Evolutionary conservation across 116 monocot genomes (phyloP).

Genomic region (Cymodocea nodosa): DNA sequence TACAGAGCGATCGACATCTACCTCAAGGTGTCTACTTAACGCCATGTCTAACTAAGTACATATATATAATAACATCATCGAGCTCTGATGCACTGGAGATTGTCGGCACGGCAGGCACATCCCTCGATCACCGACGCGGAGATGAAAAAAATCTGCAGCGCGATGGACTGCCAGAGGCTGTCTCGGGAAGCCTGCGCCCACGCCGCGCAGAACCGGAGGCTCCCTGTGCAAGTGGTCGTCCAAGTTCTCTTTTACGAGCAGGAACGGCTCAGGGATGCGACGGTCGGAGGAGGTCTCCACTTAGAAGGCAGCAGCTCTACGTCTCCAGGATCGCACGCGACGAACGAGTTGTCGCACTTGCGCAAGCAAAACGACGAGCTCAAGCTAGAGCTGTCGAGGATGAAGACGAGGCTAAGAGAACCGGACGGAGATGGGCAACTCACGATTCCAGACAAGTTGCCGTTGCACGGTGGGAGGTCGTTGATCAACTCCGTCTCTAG

Average conservation of each 20-base stretch:
- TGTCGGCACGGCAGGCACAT: constrained; percentile 43
- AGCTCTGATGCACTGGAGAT: not conserved
- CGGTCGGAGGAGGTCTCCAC: constrained; percentile 8
- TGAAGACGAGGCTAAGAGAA: constrained; percentile 43
- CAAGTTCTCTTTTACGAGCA: constrained; percentile 77
- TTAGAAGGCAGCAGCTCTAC: constrained; percentile 22
- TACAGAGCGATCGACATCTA: constrained; percentile 91
- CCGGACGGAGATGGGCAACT: not conserved
- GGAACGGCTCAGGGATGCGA: constrained; percentile 35
- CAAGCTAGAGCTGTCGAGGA: constrained; percentile 49
- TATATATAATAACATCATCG: not conserved
- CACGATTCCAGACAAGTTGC: constrained; percentile 23
- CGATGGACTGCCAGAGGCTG: constrained; percentile 84
- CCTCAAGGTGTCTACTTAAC: constrained; percentile 51
- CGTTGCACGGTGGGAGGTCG: constrained; percentile 66
- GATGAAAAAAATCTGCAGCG: constrained; percentile 62
- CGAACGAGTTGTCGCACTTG: constrained; percentile 42
- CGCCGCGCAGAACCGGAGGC: constrained; percentile 81
- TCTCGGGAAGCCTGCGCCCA: constrained; percentile 89
- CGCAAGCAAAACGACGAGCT: constrained; percentile 60
- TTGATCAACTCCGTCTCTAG: constrained; percentile 57
- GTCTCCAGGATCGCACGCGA: constrained; percentile 7
- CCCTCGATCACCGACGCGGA: constrained; percentile 46
- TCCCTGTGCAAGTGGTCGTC: constrained; percentile 70
- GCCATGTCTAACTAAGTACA: no score